These are phyloP conservation scores for Aspergillus sp. DNA, from an alignment of 2,329 filamentous ascomycete genomes.

Conservation along the genomic window DNA sequence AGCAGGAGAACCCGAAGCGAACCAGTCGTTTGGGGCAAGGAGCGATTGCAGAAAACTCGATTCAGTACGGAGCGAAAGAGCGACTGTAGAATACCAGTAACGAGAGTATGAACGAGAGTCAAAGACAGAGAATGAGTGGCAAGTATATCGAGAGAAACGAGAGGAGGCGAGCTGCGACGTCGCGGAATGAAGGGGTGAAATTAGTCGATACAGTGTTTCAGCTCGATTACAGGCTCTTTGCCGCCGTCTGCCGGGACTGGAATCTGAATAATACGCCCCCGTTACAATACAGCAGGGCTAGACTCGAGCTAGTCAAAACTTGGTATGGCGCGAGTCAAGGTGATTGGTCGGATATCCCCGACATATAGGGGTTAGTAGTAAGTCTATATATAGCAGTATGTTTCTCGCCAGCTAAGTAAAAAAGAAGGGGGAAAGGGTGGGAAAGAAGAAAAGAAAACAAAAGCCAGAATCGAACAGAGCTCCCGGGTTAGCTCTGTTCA, in stretches of 20 bases:
- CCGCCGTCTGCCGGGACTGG: too few relatives aligned
- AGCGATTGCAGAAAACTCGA: constrained; percentile 4
- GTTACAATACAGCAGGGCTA: constrained; percentile 2
- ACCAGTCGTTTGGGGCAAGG: constrained; percentile 4
- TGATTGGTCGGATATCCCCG: constrained; percentile 1
- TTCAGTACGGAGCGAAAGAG: too few relatives aligned
- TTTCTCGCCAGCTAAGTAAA: too few relatives aligned
- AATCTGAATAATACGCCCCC: not conserved
- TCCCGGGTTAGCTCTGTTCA: too few relatives aligned
- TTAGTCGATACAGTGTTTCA: constrained; percentile 4
- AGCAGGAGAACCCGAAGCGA: constrained; percentile 3
- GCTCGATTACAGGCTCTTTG: constrained; percentile 5
- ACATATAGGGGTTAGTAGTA: too few relatives aligned
- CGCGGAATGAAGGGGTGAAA: constrained; percentile 10
- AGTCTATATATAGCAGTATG: too few relatives aligned
- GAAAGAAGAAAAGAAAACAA: too few relatives aligned
- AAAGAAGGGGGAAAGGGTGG: too few relatives aligned
- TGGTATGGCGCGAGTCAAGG: not conserved
- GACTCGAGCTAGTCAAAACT: not conserved
- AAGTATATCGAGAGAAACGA: constrained; percentile 8
- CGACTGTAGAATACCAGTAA: constrained; percentile 4
- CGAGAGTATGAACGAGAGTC: constrained; percentile 4
- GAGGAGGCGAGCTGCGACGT: constrained; percentile 9
- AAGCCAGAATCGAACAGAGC: too few relatives aligned
- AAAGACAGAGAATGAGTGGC: constrained; percentile 15